Evolutionary conservation across 2,329 filamentous ascomycete species (phyloP).

Genomic region (Thielaviopsis euricoi): DNA sequence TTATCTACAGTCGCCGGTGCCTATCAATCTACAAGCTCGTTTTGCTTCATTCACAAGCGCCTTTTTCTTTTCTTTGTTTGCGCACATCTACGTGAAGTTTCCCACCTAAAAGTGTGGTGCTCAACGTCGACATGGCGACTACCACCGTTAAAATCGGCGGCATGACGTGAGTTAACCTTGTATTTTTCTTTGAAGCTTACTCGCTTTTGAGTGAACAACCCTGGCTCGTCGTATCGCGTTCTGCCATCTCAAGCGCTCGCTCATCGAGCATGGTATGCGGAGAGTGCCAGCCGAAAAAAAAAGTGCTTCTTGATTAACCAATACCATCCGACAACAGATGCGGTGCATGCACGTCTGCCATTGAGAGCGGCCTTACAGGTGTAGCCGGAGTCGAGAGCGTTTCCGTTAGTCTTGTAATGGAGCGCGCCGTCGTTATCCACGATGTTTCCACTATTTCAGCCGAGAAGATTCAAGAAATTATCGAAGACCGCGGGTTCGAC

Average conservation of each 20-base stretch:
- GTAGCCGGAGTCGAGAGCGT: conserved; percentile 70
- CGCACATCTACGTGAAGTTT: neutral
- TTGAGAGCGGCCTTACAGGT: conserved; percentile 77
- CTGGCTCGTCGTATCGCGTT: neutral
- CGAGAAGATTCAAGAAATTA: conserved; percentile 64
- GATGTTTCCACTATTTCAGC: conserved; percentile 58
- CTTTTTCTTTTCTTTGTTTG: neutral
- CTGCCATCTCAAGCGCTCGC: neutral
- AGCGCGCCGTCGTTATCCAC: conserved; percentile 86
- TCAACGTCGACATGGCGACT: conserved; percentile 55
- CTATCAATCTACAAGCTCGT: neutral
- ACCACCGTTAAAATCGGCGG: conserved; percentile 84
- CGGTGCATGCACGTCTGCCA: conserved; percentile 86
- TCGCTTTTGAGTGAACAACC: neutral
- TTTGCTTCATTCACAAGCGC: neutral
- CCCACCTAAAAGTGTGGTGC: neutral
- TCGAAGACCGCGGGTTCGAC: conserved; percentile 86
- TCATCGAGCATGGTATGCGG: neutral
- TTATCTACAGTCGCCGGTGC: neutral
- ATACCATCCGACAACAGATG: conserved; percentile 27
- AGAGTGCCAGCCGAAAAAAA: neutral
- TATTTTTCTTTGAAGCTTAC: neutral
- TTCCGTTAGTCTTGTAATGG: conserved; percentile 86
- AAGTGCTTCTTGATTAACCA: neutral
- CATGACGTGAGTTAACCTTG: conserved; percentile 45